Evolutionary conservation across 306 rosid species (phyloP), one percentile per base, ranked within the genome.

Genomic region (Aeschynomene evenia): DNA sequence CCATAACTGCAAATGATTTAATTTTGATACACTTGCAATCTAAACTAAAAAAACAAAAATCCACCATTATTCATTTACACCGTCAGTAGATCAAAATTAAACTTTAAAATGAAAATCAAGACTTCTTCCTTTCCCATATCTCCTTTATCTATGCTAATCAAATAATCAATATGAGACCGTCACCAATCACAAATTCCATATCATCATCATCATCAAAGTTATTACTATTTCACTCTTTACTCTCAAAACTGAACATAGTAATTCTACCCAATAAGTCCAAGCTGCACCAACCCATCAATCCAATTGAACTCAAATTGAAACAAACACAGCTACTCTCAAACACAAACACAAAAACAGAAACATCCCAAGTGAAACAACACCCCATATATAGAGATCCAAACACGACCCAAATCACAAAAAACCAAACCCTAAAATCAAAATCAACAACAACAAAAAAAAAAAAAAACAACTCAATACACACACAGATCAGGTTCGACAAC

Each of bases 351-450:
- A 2, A 59, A 62, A 66, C 20, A 59, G 3, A 31, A 58, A 1
- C 59, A 67, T 31, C 59, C 1, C 62, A 66, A 75, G 6, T 63
- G 22, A 40, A 76, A 48, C 18, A 29, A 23, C 53, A 48, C 5
- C 40, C 36, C 16, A 52, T 21, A 3, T 3, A 3, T 3, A 36
- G 43, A 70, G 63, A 82, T 67, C 73, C 55, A 36, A 78, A 15
- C 23, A 52, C 12, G 7, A 1, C 9, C 36, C 14, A 16, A 69
- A 62, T n/a, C 53, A 66, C 14, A 7, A 56, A 31, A 18, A 16
- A 15, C 10, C 29, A 22, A 64, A 62, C 60, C 14, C 37, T 8
- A 50, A 70, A 22, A 9, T 36, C 53, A 57, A 67, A 69, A 66
- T 43, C 16, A 52, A 18, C 59, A 74, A 39, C 12, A 22, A n/a